These are phyloP conservation scores for Geopyxis carbonaria DNA, from an alignment of 495 filamentous ascomycete genomes.

Conservation along the genomic window DNA sequence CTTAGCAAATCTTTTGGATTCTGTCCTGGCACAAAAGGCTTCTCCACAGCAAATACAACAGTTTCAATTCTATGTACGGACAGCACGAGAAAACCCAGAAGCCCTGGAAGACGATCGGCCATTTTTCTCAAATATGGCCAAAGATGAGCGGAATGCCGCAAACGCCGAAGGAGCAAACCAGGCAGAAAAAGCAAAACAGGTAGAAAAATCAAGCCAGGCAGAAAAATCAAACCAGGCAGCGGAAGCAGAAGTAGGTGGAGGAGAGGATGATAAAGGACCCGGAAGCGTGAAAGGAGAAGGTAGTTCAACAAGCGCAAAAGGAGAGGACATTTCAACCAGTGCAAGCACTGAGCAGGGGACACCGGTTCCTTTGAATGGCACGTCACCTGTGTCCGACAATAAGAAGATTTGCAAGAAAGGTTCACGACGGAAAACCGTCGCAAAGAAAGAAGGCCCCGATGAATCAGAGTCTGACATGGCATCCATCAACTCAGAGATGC, in stretches of 20 bases:
- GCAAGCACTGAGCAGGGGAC: too few species aligned
- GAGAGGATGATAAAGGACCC: too few species aligned
- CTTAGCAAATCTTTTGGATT: constrained; percentile 29
- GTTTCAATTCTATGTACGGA: constrained; percentile 29
- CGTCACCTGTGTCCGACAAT: too few species aligned
- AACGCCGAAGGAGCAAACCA: not conserved
- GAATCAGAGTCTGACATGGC: too few species aligned
- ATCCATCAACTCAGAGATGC: too few species aligned
- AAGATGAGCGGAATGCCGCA: not conserved
- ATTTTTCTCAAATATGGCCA: not conserved
- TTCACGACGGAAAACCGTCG: too few species aligned
- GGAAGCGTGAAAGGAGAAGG: too few species aligned
- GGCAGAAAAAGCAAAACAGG: not conserved
- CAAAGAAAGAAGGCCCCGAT: too few species aligned
- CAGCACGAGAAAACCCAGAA: constrained; percentile 25
- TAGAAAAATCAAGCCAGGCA: not conserved
- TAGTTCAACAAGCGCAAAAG: too few species aligned
- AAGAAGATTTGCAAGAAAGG: too few species aligned
- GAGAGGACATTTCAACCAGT: too few species aligned
- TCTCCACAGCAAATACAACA: constrained; percentile 27
- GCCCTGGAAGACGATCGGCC: constrained; percentile 3
- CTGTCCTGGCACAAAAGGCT: constrained; percentile 28
- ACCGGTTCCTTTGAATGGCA: too few species aligned
- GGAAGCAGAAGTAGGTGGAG: not conserved
- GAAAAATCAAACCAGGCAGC: not conserved